These are phyloP conservation scores for Lactarius psammicola DNA, from an alignment of 768 basidiomycete species.

Conservation along the genomic window DNA sequence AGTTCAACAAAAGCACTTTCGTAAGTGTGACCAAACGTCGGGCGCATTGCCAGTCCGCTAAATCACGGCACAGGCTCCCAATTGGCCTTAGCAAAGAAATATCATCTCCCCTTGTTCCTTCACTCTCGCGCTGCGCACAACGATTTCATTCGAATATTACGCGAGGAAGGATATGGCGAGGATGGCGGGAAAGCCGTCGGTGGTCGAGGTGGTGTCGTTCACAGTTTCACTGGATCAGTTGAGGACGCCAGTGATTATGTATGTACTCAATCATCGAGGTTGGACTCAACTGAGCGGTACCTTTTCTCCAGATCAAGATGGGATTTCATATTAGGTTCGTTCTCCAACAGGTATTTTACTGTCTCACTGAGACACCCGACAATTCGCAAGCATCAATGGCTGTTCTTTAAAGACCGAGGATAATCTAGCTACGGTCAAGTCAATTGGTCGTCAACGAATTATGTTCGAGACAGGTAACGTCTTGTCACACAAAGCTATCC, in stretches of 20 bases:
- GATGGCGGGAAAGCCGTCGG: conserved; percentile 55
- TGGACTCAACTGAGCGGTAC: neutral
- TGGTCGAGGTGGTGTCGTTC: conserved; percentile 72
- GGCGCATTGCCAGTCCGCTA: neutral
- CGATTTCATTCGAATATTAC: conserved; percentile 65
- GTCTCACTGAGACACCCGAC: neutral
- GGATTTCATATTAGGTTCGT: conserved; percentile 64
- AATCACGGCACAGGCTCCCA: conserved; percentile 46
- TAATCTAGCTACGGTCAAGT: conserved; percentile 54
- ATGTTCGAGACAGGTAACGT: conserved; percentile 73
- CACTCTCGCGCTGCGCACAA: conserved; percentile 76
- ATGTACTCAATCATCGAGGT: conserved; percentile 31
- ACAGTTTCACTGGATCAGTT: conserved; percentile 71
- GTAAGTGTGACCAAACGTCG: conserved; percentile 37
- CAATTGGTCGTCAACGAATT: conserved; percentile 57
- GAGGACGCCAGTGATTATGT: conserved; percentile 68
- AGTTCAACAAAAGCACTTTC: conserved; percentile 63
- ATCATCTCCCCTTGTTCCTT: conserved; percentile 74
- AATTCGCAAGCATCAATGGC: conserved; percentile 56
- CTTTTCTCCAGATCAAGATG: conserved; percentile 54
- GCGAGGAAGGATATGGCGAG: conserved; percentile 60
- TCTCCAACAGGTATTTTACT: neutral
- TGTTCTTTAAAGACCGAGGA: conserved; percentile 73
- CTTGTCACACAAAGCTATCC: neutral
- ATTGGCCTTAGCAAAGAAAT: conserved; percentile 63